Conservation (phyloP, 306 rosid species). For the Trifolium repens region DNA sequence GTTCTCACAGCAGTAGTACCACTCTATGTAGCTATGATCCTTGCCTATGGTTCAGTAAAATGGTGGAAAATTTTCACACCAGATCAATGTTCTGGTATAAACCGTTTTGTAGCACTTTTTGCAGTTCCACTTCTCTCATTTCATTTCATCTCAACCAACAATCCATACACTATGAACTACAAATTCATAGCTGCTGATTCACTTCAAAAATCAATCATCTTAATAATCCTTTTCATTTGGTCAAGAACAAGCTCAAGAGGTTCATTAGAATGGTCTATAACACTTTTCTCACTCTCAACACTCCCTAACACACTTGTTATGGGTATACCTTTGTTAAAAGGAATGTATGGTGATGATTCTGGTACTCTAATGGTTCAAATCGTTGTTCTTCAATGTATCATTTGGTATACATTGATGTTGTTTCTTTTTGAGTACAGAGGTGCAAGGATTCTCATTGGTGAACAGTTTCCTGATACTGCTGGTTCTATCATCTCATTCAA, state of each 20-base stretch:
- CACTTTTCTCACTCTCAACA: conserved; percentile 78
- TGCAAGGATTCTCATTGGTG: conserved; percentile 69
- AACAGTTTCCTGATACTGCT: conserved; percentile 86
- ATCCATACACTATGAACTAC: conserved; percentile 82
- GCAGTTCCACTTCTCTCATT: conserved; percentile 87
- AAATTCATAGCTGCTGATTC: conserved; percentile 80
- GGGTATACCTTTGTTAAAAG: conserved; percentile 82
- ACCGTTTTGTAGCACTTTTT: conserved; percentile 86
- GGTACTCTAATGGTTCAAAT: conserved; percentile 80
- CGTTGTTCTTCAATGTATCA: conserved; percentile 80
- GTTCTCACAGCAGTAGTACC: conserved; percentile 88
- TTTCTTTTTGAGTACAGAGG: conserved; percentile 87
- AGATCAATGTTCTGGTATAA: conserved; percentile 86
- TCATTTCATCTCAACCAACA: conserved; percentile 82
- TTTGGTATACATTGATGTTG: conserved; percentile 83
- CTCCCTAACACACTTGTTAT: conserved; percentile 86
- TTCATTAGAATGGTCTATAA: conserved; percentile 78
- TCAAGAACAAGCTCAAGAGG: conserved; percentile 60
- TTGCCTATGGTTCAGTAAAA: conserved; percentile 83
- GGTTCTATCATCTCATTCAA: conserved; percentile 72
- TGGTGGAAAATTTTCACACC: conserved; percentile 95
- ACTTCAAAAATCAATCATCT: conserved; percentile 63
- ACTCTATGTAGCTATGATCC: conserved; percentile 82
- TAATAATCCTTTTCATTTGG: conserved; percentile 60
- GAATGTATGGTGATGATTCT: conserved; percentile 72